Base-by-base conservation (phyloP, 2,329 filamentous ascomycete species). In the Didymella segeticola region DNA sequence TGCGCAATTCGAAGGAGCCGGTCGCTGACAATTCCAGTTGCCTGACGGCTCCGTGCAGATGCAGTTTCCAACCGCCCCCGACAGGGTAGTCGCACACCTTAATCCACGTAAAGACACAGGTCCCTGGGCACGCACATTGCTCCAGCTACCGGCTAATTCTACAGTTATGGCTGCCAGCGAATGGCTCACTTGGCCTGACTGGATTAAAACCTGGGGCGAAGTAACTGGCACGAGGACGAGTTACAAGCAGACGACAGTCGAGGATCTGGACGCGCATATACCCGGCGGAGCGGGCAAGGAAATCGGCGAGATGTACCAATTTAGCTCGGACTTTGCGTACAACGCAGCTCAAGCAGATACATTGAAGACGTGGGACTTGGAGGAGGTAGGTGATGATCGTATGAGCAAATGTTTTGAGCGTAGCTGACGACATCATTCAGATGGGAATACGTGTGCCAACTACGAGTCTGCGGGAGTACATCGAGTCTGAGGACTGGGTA, bases 241-340 rank as follows among this genome's bases (percentile, higher is more conserved):
- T n/a, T 62, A 64, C 17, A 60, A 66, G 36, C 55, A 62, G 38
- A 50, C 36, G 4, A 61, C 37, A 6, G 47, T 56, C 12, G 43
- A 55, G 15, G 45, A 61, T 39, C 31, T 75, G 3, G 62, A 60
- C 17, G 39, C 48, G 17, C 25, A 58, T 38, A 52, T 68, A 9
- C 55, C 62, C n/a, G 60, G 57, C 6, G 57, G 67, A 45, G 39
- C 68, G 33, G 47, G 67, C 49, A 41, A 53, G 57, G 71, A 70
- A 36, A 60, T 68, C 23, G 67, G 62, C 1, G 66, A 74, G 29
- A 70, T 66, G 55, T 64, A 55, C 8, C 52, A 61, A 17, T 70
- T 67, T 12, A 66, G 66, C 52, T 60, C 54, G 4, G 64, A 72
- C 23, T 71, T 63, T 52, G 72, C 69, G 2, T 75, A 71, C 53